A percentile compares a stretch with the other conserved stretches of the same genome.
Conservation (phyloP, 148 eudicot genomes). For the Spergularia bocconei region DNA sequence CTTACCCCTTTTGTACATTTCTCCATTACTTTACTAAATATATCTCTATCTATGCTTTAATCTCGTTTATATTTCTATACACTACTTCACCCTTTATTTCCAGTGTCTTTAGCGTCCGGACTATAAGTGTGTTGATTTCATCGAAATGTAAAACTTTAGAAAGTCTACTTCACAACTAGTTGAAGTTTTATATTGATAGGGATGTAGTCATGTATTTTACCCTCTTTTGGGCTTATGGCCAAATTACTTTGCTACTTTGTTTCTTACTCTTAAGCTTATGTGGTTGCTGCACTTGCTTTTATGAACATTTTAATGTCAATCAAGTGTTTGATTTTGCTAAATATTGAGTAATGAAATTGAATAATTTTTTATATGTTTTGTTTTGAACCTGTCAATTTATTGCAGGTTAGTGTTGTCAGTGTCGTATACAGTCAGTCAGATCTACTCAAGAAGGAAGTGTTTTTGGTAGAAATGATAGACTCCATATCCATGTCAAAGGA, state of each 20-base stretch:
- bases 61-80: background rate
- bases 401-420: slow-evolving; percentile 74
- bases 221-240: background rate
- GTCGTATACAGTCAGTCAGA: slow-evolving; percentile 95
- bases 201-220: background rate
- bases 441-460: slow-evolving; percentile 91
- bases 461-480: slow-evolving; percentile 84
- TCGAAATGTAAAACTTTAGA: background rate
- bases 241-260: background rate
- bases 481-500: slow-evolving; percentile 88
- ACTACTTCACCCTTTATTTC: too few relatives aligned
- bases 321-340: background rate
- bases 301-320: background rate
- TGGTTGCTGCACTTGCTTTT: background rate
- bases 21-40: too few relatives aligned
- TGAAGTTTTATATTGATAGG: background rate
- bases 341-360: background rate
- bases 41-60: background rate
- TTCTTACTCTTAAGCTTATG: background rate
- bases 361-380: background rate
- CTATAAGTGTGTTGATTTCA: background rate
- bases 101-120: background rate
- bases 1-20: too few relatives aligned
- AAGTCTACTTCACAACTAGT: background rate
- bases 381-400: background rate